Evolutionary conservation across 352 stramenopile genomes (phyloP).

Genomic region (Nannochloropsis limnetica): DNA sequence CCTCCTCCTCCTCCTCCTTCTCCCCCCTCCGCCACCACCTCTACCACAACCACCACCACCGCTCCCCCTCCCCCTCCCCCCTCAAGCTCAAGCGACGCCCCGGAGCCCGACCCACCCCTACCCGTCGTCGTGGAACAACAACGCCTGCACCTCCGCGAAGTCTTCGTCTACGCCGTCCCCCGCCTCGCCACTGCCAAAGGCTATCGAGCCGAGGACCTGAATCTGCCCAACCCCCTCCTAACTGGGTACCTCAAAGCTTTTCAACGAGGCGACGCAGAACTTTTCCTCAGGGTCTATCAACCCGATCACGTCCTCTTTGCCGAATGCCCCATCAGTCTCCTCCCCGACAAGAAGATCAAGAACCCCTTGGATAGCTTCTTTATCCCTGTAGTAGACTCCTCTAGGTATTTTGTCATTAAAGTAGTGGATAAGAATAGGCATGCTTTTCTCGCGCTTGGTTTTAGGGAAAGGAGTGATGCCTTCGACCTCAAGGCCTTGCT

Average conservation of each 20-base stretch:
- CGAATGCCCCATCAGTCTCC: conserved; percentile 7
- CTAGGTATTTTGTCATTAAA: conserved; percentile 29
- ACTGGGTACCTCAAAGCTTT: conserved; percentile 23
- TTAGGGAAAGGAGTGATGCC: not conserved
- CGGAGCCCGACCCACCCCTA: not conserved
- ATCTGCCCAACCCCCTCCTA: conserved; percentile 1
- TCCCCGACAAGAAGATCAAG: not conserved
- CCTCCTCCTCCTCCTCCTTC: not conserved
- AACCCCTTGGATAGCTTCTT: conserved; percentile 1
- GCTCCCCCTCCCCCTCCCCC: not conserved
- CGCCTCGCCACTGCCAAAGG: not conserved
- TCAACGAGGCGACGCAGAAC: not conserved
- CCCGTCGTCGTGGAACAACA: not conserved
- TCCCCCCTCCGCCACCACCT: not conserved
- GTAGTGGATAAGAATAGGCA: not conserved
- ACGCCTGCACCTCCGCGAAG: conserved; percentile 22
- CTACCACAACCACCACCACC: not conserved
- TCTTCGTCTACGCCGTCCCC: conserved; percentile 21
- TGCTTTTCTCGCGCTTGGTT: not conserved
- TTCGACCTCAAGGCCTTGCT: conserved; percentile 8
- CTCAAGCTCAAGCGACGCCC: not conserved
- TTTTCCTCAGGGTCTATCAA: conserved; percentile 6
- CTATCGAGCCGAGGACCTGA: conserved; percentile 31
- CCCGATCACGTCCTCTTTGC: not conserved
- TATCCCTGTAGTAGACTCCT: conserved; percentile 13